These are phyloP conservation scores for Apodospora peruviana DNA, from an alignment of 495 filamentous ascomycete species.

Conservation along the genomic window DNA sequence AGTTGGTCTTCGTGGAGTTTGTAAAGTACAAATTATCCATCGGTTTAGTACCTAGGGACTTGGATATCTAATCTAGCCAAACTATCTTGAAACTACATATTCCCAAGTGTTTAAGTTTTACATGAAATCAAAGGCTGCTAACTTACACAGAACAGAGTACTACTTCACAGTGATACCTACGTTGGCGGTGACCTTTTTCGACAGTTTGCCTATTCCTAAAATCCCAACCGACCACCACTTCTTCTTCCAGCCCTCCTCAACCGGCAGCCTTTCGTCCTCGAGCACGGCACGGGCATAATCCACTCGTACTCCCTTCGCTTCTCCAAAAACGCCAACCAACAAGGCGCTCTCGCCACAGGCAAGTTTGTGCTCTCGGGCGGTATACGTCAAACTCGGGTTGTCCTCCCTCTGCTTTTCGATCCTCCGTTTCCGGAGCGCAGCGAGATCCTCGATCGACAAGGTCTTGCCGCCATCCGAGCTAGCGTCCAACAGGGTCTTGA, in stretches of 20 bases:
- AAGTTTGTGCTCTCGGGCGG: slow-evolving; percentile 3
- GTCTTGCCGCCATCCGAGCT: slow-evolving; percentile 12
- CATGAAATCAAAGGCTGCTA: no score
- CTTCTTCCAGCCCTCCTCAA: slow-evolving; percentile 2
- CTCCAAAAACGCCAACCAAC: slow-evolving; percentile 9
- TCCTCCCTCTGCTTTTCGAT: slow-evolving; percentile 14
- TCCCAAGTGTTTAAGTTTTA: no score
- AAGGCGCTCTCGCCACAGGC: slow-evolving; percentile 13
- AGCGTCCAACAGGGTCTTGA: slow-evolving; percentile 11
- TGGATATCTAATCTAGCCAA: no score
- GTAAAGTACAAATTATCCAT: no score
- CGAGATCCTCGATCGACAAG: slow-evolving; percentile 16
- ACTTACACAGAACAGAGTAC: no score
- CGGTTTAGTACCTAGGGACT: no score
- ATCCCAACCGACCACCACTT: no score
- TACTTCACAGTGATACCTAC: no score
- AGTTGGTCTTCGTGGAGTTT: no score
- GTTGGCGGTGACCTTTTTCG: no score
- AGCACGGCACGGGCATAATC: slow-evolving; percentile 5
- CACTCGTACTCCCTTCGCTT: slow-evolving; percentile 5
- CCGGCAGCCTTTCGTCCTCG: slow-evolving; percentile 4
- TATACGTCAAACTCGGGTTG: slow-evolving; percentile 14
- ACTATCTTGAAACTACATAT: no score
- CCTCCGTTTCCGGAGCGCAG: slow-evolving; percentile 6
- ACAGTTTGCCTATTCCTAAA: no score